Base-by-base conservation (phyloP, 2,329 filamentous ascomycete genomes). In the Trichoderma sp. region DNA sequence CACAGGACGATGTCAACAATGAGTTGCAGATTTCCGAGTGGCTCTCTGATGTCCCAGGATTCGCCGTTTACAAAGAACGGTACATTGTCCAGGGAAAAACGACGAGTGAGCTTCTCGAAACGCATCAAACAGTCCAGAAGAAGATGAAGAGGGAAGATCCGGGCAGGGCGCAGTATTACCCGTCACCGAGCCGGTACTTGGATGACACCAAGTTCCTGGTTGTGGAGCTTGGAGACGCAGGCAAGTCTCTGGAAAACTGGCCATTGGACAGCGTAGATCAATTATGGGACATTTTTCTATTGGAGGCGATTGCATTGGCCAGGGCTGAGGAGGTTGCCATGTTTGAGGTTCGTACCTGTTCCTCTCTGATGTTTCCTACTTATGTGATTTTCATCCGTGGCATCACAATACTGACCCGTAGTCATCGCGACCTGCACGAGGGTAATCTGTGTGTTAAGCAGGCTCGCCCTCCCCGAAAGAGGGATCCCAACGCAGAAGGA, bases 1-100 rank as follows among this genome's bases (percentile, higher is more conserved):
- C 84, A 2, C 88, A 89, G 75, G 85, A 85, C 1, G 89, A 90
- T 79, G 84, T 92, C 35, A 83, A 87, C 3, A 90, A 90, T 29
- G 91, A 93, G 79, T 84, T 93, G 27, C 85, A 87, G 66, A 92
- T 93, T 63, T 92, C 91, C 3, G 90, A 93, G 80, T 89, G 88
- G 84, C 84, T 93, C 21, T 89, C 91, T 21, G 90, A 91, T 76
- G 88, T 92, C 14, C 90, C 91, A 0, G 91, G 91, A 0, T 93
- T 92, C 76, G 90, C 92, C 38, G 86, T 91, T 21, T 92, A 92
- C 84, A 93, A 92, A 81, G 90, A 91, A 80, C 86, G 89, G 8
- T 91, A 92, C 75, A 83, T 92, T 35, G 88, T 92, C 1, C 84
- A 87, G 78, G 91, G 91, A 0, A 88, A 87, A 76, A 86, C 89